A percentile compares a stretch with the other conserved stretches of the same genome.
Conservation (phyloP, 768 basidiomycete genomes). For the Hebeloma cylindrosporum region DNA sequence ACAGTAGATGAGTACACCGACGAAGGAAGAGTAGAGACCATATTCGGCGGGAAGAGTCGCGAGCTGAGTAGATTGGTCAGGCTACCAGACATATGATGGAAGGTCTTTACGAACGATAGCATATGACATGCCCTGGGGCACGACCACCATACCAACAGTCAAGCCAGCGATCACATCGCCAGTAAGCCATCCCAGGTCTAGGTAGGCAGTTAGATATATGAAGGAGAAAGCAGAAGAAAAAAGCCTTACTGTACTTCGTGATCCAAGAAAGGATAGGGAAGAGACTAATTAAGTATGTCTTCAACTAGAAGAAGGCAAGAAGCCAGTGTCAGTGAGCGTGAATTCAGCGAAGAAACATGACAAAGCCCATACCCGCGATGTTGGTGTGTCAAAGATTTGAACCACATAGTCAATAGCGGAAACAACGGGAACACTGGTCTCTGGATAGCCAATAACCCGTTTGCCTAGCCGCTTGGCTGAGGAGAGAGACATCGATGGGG, state of each 20-base stretch:
- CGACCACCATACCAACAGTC: conserved; percentile 93
- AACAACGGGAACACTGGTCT: conserved; percentile 57
- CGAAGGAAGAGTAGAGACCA: conserved; percentile 92
- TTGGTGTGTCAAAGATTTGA: conserved; percentile 44
- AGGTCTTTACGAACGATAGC: conserved; percentile 58
- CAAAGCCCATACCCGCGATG: conserved; percentile 38
- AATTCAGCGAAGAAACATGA: conserved; percentile 6
- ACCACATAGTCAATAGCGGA: conserved; percentile 57
- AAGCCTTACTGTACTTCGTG: conserved; percentile 73
- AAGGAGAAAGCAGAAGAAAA: background rate
- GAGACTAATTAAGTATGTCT: conserved; percentile 64
- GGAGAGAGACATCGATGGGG: conserved; percentile 21
- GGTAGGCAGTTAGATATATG: background rate
- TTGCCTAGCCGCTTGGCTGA: conserved; percentile 53
- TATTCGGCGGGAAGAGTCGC: conserved; percentile 86
- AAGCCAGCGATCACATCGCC: conserved; percentile 90
- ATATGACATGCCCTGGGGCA: conserved; percentile 94
- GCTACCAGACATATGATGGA: background rate
- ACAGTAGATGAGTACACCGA: conserved; percentile 83
- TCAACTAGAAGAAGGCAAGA: conserved; percentile 39
- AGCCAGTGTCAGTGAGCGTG: conserved; percentile 2
- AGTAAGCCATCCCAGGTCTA: conserved; percentile 76
- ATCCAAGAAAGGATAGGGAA: conserved; percentile 91
- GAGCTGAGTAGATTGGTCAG: conserved; percentile 45
- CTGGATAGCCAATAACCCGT: conserved; percentile 58